Percentiles rank a stretch among this genome's conserved stretches.
phyloP scores from a whole-genome alignment of 129 eudicot genomes.

The Saposhnikovia divaricata region DNA sequence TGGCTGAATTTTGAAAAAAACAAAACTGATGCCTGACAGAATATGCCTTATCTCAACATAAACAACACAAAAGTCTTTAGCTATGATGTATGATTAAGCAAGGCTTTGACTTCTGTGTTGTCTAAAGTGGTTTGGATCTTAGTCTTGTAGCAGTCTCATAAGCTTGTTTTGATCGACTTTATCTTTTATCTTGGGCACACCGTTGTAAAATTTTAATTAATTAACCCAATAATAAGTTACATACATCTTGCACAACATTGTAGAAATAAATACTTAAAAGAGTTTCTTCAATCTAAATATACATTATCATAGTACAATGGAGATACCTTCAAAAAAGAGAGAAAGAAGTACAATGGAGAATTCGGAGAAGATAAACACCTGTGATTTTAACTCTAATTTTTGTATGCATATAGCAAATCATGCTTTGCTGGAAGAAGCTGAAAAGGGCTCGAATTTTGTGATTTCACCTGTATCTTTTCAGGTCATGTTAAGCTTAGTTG shows the following conservation, averaged over 20 bases:
- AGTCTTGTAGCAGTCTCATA: too few species aligned
- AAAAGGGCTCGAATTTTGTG: slow-evolving; percentile 8
- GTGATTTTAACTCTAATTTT: neutral
- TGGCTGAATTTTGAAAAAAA: too few species aligned
- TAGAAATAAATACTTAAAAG: too few species aligned
- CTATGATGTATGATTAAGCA: neutral
- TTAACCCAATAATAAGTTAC: too few species aligned
- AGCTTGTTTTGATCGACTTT: neutral
- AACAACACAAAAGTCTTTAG: neutral
- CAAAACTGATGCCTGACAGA: too few species aligned
- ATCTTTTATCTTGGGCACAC: neutral
- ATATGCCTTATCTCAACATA: neutral
- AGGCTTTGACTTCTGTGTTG: neutral
- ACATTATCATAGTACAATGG: neutral
- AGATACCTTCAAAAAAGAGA: neutral
- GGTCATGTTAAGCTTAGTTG: slow-evolving; percentile 7
- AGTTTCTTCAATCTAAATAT: neutral
- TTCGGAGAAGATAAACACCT: neutral
- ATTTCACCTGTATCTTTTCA: slow-evolving; percentile 6
- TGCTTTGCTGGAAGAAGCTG: neutral
- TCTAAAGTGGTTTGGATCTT: too few species aligned
- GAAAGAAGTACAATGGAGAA: neutral
- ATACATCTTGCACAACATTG: neutral
- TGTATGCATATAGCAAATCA: neutral
- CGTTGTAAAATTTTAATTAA: neutral